phyloP scores from a whole-genome alignment of 2,329 filamentous ascomycete species.

The Samsoniella hepiali region DNA sequence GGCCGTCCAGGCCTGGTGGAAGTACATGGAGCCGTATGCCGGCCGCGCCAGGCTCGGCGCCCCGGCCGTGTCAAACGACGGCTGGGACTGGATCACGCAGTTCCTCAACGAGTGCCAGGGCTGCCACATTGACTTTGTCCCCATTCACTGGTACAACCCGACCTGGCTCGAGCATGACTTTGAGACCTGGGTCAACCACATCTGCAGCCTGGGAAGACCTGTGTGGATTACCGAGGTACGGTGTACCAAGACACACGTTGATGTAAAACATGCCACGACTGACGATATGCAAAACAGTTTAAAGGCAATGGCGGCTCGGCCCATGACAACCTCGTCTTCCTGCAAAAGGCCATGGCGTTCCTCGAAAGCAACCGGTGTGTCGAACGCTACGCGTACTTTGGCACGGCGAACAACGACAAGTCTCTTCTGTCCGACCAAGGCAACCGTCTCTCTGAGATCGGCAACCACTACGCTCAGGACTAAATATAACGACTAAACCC shows the following conservation, averaged over 20 bases:
- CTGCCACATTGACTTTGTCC: constrained; percentile 44
- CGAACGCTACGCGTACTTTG: constrained; percentile 40
- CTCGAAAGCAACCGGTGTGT: constrained; percentile 39
- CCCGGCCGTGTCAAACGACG: constrained; percentile 47
- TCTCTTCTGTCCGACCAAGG: constrained; percentile 18
- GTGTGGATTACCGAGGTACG: constrained; percentile 44
- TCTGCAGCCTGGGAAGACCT: constrained; percentile 36
- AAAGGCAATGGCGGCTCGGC: constrained; percentile 33
- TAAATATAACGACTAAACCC: not conserved
- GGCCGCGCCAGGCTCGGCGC: constrained; percentile 43
- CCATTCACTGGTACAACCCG: constrained; percentile 47
- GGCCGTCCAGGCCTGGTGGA: constrained; percentile 38
- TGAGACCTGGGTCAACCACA: constrained; percentile 40
- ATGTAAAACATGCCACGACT: not conserved
- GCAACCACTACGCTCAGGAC: constrained; percentile 5
- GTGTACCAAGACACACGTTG: not conserved
- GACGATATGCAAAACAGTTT: constrained; percentile 14
- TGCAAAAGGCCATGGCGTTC: constrained; percentile 41
- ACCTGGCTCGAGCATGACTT: constrained; percentile 37
- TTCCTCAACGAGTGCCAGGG: constrained; percentile 41
- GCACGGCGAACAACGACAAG: constrained; percentile 23
- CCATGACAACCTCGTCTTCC: constrained; percentile 35
- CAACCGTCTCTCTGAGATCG: not conserved
- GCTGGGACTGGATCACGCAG: constrained; percentile 39
- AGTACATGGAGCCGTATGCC: constrained; percentile 44